These are phyloP conservation scores for Chaetomium cochliodes DNA, from an alignment of 495 filamentous ascomycete species.

Conservation along the genomic window DNA sequence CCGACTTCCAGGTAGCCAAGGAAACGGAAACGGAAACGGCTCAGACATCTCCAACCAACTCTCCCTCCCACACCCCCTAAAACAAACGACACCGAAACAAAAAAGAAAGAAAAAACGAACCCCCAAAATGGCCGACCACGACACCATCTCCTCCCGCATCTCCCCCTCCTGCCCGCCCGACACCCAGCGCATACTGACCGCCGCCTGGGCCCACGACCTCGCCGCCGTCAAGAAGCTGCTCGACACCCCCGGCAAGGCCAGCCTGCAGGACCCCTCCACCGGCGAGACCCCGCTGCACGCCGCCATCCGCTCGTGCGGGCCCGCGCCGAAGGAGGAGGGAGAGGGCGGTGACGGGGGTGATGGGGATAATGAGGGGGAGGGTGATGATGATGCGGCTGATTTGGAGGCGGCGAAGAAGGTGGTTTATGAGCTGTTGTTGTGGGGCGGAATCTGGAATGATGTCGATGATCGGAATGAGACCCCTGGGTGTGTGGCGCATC, in stretches of 20 bases:
- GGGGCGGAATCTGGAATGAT: slow-evolving; percentile 97
- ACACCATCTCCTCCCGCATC: slow-evolving; percentile 47
- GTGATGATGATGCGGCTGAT: slow-evolving; percentile 43
- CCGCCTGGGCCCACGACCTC: slow-evolving; percentile 80
- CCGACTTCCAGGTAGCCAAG: neutral
- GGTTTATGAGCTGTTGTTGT: slow-evolving; percentile 72
- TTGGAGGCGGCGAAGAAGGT: slow-evolving; percentile 61
- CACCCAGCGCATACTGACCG: slow-evolving; percentile 65
- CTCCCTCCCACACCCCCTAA: no score
- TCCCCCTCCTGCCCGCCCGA: slow-evolving; percentile 45
- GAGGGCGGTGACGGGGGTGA: slow-evolving; percentile 33
- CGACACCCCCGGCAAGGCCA: slow-evolving; percentile 61
- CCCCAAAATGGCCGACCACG: slow-evolving; percentile 23
- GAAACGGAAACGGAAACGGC: no score
- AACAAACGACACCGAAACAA: no score
- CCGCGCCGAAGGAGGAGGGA: slow-evolving; percentile 33
- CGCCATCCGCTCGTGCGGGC: slow-evolving; percentile 80
- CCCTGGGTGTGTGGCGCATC: slow-evolving; percentile 79
- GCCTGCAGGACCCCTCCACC: slow-evolving; percentile 79
- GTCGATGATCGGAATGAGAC: slow-evolving; percentile 83
- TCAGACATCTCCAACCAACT: neutral
- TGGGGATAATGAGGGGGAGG: slow-evolving; percentile 8
- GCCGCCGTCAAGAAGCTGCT: slow-evolving; percentile 70
- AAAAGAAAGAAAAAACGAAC: no score
- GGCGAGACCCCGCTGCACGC: slow-evolving; percentile 86